Evolutionary conservation across 495 filamentous ascomycete genomes (phyloP).

Genomic region (Lasiosphaeria ovina): DNA sequence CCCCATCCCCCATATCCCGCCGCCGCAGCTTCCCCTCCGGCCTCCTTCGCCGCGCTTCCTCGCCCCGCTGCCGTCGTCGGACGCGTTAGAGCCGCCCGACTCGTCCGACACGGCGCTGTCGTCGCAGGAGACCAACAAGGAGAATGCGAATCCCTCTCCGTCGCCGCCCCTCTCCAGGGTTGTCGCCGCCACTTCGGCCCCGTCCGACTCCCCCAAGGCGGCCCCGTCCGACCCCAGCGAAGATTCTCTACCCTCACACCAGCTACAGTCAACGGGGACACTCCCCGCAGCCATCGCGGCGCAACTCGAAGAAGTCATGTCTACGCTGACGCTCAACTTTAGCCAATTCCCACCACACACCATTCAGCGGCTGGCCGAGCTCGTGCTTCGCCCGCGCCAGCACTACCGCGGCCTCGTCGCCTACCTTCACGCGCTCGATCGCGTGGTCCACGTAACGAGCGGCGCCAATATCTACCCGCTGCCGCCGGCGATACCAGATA

Average conservation of each 20-base stretch:
- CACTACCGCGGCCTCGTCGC: conserved; percentile 79
- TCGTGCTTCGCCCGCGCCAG: conserved; percentile 70
- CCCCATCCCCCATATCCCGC: conserved; percentile 41
- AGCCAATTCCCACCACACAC: conserved; percentile 80
- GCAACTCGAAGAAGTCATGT: conserved; percentile 64
- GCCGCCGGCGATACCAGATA: conserved; percentile 56
- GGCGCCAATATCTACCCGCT: conserved; percentile 78
- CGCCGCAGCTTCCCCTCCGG: conserved; percentile 29
- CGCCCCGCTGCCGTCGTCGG: conserved; percentile 46
- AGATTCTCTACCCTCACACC: not conserved
- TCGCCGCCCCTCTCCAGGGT: conserved; percentile 16
- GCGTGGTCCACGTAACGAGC: conserved; percentile 89
- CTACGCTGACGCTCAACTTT: conserved; percentile 68
- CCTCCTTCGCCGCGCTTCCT: conserved; percentile 43
- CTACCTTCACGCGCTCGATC: conserved; percentile 87
- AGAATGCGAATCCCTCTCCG: conserved; percentile 37
- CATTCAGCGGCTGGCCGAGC: conserved; percentile 87
- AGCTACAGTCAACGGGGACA: conserved; percentile 18
- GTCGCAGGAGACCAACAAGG: conserved; percentile 50
- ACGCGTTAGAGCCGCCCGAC: conserved; percentile 46
- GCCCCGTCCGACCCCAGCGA: conserved; percentile 3
- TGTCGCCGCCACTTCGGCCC: conserved; percentile 15
- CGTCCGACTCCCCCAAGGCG: conserved; percentile 16
- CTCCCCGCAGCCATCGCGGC: conserved; percentile 64
- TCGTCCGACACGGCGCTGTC: conserved; percentile 34